phyloP scores from a whole-genome alignment of 2,329 filamentous ascomycete genomes.

The Phaeosphaeriaceae sp. region DNA sequence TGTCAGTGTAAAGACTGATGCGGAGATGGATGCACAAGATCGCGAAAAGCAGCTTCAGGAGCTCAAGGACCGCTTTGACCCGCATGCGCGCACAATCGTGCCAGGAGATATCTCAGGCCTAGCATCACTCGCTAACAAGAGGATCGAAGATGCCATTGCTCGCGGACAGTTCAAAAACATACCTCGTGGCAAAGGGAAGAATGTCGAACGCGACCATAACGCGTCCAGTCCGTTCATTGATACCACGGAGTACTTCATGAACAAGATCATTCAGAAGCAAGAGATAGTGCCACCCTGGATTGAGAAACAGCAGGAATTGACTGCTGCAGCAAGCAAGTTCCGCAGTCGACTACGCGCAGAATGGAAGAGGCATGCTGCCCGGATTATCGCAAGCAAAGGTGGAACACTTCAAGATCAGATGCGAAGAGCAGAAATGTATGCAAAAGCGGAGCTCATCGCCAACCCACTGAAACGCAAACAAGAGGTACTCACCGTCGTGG shows the following conservation, averaged over 20 bases:
- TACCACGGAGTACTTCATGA: slow-evolving; percentile 97
- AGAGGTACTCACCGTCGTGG: slow-evolving; percentile 55
- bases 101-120: slow-evolving; percentile 81
- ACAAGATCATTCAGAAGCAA: slow-evolving; percentile 96
- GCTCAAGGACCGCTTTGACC: slow-evolving; percentile 80
- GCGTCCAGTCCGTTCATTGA: slow-evolving; percentile 90
- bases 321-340: slow-evolving; percentile 72
- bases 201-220: slow-evolving; percentile 80
- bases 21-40: slow-evolving; percentile 72
- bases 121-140: slow-evolving; percentile 83
- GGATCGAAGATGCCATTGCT: slow-evolving; percentile 92
- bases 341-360: slow-evolving; percentile 76
- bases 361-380: slow-evolving; percentile 83
- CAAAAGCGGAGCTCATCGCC: slow-evolving; percentile 71
- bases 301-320: slow-evolving; percentile 93
- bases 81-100: slow-evolving; percentile 74
- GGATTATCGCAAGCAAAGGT: slow-evolving; percentile 78
- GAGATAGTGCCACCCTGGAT: slow-evolving; percentile 98
- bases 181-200: slow-evolving; percentile 70
- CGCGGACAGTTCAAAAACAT: slow-evolving; percentile 89
- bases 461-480: slow-evolving; percentile 63
- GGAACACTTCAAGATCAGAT: slow-evolving; percentile 79
- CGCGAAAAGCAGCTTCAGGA: slow-evolving; percentile 73
- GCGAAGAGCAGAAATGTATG: slow-evolving; percentile 73
- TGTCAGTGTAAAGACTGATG: slow-evolving; percentile 57